These are phyloP conservation scores for Floccularia luteovirens DNA, from an alignment of 768 basidiomycete species.

Conservation along the genomic window DNA sequence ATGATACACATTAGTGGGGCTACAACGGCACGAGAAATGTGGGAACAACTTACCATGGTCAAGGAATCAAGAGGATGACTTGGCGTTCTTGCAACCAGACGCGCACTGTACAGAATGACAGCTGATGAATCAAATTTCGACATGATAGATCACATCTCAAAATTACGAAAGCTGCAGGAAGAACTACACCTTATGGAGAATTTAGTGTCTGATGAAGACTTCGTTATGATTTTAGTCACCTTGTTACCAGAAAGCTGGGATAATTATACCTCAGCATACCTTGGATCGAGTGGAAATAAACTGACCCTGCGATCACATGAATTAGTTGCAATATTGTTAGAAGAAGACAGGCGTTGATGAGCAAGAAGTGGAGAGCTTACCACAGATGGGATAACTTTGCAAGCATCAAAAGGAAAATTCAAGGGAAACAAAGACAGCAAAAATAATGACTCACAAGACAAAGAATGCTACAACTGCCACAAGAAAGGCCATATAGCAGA, in stretches of 20 bases:
- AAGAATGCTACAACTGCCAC: conserved; percentile 21
- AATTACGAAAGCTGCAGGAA: conserved; percentile 11
- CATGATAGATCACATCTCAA: conserved; percentile 12
- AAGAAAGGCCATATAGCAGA: conserved; percentile 18
- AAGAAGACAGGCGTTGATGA: conserved; percentile 11
- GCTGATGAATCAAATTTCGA: conserved; percentile 14
- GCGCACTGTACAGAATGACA: conserved; percentile 9
- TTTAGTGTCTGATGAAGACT: conserved; percentile 17
- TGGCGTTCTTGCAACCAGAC: conserved; percentile 11
- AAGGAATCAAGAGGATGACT: conserved; percentile 12
- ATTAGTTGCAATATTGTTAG: conserved; percentile 14
- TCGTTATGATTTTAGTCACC: conserved; percentile 19
- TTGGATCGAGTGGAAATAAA: conserved; percentile 12
- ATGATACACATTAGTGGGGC: conserved; percentile 14
- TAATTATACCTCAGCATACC: conserved; percentile 14
- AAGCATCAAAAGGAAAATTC: background rate
- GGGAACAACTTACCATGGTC: conserved; percentile 12
- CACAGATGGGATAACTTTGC: background rate
- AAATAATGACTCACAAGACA: too few relatives aligned
- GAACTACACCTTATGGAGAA: conserved; percentile 16
- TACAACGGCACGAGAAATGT: conserved; percentile 11
- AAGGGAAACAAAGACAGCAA: conserved; percentile 7
- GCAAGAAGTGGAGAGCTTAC: conserved; percentile 1
- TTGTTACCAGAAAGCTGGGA: conserved; percentile 21
- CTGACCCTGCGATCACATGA: conserved; percentile 11